Conservation (phyloP, 225 moss, liverwort and hornwort genomes). For the Takakia lepidozioides region DNA sequence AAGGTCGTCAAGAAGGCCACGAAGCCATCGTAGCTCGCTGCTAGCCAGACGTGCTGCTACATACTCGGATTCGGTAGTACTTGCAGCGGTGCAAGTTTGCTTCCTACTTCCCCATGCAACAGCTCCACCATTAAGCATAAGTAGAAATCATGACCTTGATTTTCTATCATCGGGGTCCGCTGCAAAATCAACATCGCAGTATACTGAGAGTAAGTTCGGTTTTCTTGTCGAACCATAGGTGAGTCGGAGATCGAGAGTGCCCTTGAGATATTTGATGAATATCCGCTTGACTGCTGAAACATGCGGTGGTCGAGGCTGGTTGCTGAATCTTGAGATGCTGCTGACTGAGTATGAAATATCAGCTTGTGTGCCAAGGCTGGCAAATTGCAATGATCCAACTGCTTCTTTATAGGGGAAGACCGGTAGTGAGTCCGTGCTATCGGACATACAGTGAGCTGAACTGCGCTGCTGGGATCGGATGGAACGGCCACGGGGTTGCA, state of each 20-base stretch:
- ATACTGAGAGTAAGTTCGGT: not conserved
- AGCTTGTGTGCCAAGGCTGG: not conserved
- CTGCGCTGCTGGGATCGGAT: not conserved
- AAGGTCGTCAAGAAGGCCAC: not conserved
- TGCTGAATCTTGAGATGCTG: not conserved
- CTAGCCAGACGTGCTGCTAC: not conserved
- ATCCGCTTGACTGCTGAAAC: not conserved
- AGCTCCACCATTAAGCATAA: not conserved
- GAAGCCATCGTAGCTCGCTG: not conserved
- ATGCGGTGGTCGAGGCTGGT: not conserved
- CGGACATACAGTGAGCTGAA: not conserved
- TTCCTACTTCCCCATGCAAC: not conserved
- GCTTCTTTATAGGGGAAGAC: not conserved
- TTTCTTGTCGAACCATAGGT: not conserved
- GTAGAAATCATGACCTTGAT: not conserved
- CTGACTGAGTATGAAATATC: not conserved
- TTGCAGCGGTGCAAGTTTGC: not conserved
- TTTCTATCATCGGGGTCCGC: not conserved
- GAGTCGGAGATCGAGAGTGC: not conserved
- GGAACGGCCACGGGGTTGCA: not conserved
- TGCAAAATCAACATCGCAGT: slow-evolving; percentile 1
- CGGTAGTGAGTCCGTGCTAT: not conserved
- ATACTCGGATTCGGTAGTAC: not conserved
- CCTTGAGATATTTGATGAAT: not conserved
- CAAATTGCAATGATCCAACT: not conserved